A percentile compares a stretch with the other conserved stretches of the same genome.
Conservation (phyloP, 2,329 filamentous ascomycete genomes). For the Epicoccum nigrum region DNA sequence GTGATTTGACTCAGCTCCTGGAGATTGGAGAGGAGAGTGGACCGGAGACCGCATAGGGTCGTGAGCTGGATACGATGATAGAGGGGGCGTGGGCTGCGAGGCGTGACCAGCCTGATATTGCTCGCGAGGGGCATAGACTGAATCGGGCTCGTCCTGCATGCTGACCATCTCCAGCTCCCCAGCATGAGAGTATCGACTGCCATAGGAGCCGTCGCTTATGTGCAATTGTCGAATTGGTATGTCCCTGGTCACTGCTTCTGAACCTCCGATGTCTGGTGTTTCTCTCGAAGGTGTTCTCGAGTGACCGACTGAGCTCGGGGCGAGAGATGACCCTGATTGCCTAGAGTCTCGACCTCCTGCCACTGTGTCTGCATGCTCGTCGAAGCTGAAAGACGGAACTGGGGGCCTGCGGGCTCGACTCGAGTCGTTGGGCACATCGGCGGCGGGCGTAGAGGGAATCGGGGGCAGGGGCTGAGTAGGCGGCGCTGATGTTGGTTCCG, state of each 20-base stretch:
- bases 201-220: slow-evolving; percentile 41
- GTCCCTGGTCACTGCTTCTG: slow-evolving; percentile 38
- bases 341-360: slow-evolving; percentile 41
- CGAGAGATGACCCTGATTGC: slow-evolving; percentile 43
- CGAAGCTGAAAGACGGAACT: slow-evolving; percentile 42
- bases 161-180: slow-evolving; percentile 40
- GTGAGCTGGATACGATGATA: slow-evolving; percentile 29
- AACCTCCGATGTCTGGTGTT: slow-evolving; percentile 33
- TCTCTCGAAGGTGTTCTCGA: slow-evolving; percentile 46
- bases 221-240: slow-evolving; percentile 45
- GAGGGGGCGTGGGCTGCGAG: slow-evolving; percentile 33
- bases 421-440: slow-evolving; percentile 19
- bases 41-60: slow-evolving; percentile 34
- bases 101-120: slow-evolving; percentile 28
- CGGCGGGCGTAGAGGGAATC: slow-evolving; percentile 28
- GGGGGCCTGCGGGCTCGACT: slow-evolving; percentile 26
- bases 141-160: slow-evolving; percentile 31
- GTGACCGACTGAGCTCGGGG: slow-evolving; percentile 41
- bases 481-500: slow-evolving; percentile 29
- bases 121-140: slow-evolving; percentile 28
- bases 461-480: slow-evolving; percentile 34
- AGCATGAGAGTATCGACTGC: slow-evolving; percentile 40
- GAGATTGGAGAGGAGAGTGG: slow-evolving; percentile 36
- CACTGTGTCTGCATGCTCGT: slow-evolving; percentile 38
- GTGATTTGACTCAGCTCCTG: slow-evolving; percentile 40